These are phyloP conservation scores for Eutrema salsugineum DNA, from an alignment of 441 rosid species.

Conservation along the genomic window DNA sequence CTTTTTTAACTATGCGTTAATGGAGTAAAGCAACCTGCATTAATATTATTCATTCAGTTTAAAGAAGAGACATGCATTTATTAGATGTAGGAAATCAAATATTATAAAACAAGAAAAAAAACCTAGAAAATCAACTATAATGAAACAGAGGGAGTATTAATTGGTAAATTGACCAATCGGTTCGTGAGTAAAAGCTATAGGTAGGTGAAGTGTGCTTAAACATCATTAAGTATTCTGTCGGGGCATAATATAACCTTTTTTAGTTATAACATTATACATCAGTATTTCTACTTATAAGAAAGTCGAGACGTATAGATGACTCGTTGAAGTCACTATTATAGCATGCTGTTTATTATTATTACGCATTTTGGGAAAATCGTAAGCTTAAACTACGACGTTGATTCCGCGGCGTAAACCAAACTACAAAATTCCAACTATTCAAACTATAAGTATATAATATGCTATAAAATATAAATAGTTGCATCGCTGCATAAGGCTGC, in stretches of 20 bases:
- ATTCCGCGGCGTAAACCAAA: slow-evolving; percentile 17
- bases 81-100: no score
- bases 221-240: slow-evolving; percentile 35
- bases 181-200: slow-evolving; percentile 12
- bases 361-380: background rate
- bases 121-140: no score
- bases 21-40: no score
- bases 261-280: background rate
- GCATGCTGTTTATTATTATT: slow-evolving; percentile 16
- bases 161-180: slow-evolving; percentile 20
- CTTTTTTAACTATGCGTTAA: no score
- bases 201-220: slow-evolving; percentile 32
- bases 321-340: slow-evolving; percentile 8
- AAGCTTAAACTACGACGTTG: slow-evolving; percentile 25
- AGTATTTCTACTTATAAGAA: background rate
- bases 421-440: background rate
- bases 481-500: background rate
- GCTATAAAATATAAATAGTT: background rate
- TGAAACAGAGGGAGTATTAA: no score
- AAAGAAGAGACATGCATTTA: no score
- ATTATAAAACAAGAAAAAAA: no score
- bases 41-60: no score
- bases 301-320: slow-evolving; percentile 10
- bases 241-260: background rate
- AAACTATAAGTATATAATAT: background rate